Base-by-base conservation (phyloP, 768 basidiomycete genomes). In the Podaxis pistillaris region DNA sequence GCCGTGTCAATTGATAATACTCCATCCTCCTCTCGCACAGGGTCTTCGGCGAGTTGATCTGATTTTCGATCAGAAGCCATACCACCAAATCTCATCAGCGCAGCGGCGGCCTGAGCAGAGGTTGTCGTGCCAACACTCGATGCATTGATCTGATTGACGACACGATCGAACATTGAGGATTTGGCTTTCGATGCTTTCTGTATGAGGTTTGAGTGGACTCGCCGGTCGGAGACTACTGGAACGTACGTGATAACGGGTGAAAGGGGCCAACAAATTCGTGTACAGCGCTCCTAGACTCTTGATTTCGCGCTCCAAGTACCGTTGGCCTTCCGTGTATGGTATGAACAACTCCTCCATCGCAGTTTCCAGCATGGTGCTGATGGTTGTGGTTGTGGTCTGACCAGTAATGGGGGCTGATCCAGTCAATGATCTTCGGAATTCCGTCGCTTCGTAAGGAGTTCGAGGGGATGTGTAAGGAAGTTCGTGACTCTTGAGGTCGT, bases 261-360 rank as follows among this genome's bases (percentile, higher is more conserved):
- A 99, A 58, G 79, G 77, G 24, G 81, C 74, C 56, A 98, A 77
- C 64, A 91, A 84, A 19, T 75, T 81, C 6, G 87, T 83, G 70
- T 95, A 98, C 12, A 98, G 79, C 46, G 90, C 85, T 0, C 86
- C 85, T 51, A 98, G 71, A 69, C 87, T 94, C 71, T 87, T 90
- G 65, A 86, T 91, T 79, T 99, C 97, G 46, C 88, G 86, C 69
- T 98, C 97, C 3, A 98, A 82, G 71, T 98, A 98, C 60, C 94
- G 79, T 63, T 87, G 87, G 2, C 93, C 94, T 74, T 99, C 96
- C 1, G 89, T 90, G 70, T 96, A 98, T 2, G 94, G 92, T 22
- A 95, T 86, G 66, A 98, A 98, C 19, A 98, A 83, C 70, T 98
- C 97, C 65, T 98, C 97, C 86, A 97, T 89, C 7, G 94, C 92